Evolutionary conservation across 1,139 yeast species (phyloP).

Genomic region (Geotrichum fermentans): DNA sequence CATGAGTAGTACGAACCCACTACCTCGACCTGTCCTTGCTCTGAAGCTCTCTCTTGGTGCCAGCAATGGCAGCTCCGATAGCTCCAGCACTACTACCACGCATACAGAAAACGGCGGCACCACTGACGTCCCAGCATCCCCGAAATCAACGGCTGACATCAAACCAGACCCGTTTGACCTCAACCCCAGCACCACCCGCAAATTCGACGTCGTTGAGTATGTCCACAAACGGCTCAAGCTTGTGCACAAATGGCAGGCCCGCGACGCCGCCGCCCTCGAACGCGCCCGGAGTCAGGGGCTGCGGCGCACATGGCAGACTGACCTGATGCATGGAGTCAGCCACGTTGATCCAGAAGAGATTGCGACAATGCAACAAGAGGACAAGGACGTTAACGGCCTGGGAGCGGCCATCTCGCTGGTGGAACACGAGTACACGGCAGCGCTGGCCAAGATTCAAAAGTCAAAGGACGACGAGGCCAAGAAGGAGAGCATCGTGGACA

Average conservation of each 20-base stretch:
- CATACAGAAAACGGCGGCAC: slow-evolving; percentile 5
- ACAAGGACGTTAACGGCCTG: slow-evolving; percentile 1
- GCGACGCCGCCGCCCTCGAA: neutral
- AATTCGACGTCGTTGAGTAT: slow-evolving; percentile 23
- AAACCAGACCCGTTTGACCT: slow-evolving; percentile 20
- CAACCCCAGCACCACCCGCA: slow-evolving; percentile 9
- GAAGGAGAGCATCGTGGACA: slow-evolving; percentile 20
- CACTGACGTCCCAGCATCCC: slow-evolving; percentile 24
- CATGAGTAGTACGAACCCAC: too few species aligned
- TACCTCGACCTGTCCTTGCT: neutral
- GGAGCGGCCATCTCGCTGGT: slow-evolving; percentile 12
- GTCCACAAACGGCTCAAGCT: slow-evolving; percentile 19
- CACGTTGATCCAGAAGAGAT: neutral
- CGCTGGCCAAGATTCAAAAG: slow-evolving; percentile 16
- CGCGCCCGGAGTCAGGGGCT: neutral
- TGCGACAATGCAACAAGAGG: neutral
- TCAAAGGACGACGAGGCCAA: slow-evolving; percentile 15
- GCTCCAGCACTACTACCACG: neutral
- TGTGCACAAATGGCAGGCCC: slow-evolving; percentile 12
- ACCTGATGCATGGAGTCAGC: neutral
- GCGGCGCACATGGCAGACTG: neutral
- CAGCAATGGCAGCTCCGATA: too few species aligned
- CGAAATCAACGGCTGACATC: neutral
- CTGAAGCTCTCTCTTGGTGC: slow-evolving; percentile 3
- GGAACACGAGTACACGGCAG: slow-evolving; percentile 13